Evolutionary conservation across 306 rosid genomes (phyloP).

Genomic region (Casuarina glauca): DNA sequence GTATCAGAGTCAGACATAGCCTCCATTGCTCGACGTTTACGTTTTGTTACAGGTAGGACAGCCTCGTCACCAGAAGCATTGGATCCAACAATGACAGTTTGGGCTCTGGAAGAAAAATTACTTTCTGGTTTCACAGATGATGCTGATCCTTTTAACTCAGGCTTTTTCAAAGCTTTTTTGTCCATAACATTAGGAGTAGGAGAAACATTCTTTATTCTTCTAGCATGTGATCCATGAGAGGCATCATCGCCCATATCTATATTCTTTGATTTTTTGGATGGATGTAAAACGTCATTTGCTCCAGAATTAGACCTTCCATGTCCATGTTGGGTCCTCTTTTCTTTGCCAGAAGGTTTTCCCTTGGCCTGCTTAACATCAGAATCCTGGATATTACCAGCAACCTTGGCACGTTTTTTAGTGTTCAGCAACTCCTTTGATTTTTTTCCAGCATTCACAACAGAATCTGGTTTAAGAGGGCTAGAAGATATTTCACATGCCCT

Average conservation of each 20-base stretch:
- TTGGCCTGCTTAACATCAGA: constrained; percentile 33
- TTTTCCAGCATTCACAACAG: constrained; percentile 43
- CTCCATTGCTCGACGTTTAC: constrained; percentile 48
- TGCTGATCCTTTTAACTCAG: constrained; percentile 47
- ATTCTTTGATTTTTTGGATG: constrained; percentile 58
- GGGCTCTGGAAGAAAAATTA: constrained; percentile 36
- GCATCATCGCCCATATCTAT: constrained; percentile 46
- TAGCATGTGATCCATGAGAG: constrained; percentile 36
- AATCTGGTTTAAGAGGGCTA: constrained; percentile 40
- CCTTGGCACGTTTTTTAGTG: constrained; percentile 40
- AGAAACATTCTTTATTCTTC: constrained; percentile 43
- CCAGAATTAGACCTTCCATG: constrained; percentile 46
- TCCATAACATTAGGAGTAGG: constrained; percentile 47
- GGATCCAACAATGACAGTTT: constrained; percentile 41
- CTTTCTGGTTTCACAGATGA: constrained; percentile 61
- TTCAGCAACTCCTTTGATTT: constrained; percentile 46
- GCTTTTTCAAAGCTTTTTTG: constrained; percentile 44
- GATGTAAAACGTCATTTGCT: constrained; percentile 50
- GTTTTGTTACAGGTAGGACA: constrained; percentile 49
- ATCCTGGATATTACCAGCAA: constrained; percentile 32
- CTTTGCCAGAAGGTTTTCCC: constrained; percentile 38
- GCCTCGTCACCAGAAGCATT: constrained; percentile 51
- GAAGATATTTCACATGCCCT: constrained; percentile 36
- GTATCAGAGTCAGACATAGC: constrained; percentile 53
- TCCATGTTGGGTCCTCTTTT: constrained; percentile 51